Base-by-base conservation (phyloP, 2,329 filamentous ascomycete species). In the Raffaelea deltoideospora region DNA sequence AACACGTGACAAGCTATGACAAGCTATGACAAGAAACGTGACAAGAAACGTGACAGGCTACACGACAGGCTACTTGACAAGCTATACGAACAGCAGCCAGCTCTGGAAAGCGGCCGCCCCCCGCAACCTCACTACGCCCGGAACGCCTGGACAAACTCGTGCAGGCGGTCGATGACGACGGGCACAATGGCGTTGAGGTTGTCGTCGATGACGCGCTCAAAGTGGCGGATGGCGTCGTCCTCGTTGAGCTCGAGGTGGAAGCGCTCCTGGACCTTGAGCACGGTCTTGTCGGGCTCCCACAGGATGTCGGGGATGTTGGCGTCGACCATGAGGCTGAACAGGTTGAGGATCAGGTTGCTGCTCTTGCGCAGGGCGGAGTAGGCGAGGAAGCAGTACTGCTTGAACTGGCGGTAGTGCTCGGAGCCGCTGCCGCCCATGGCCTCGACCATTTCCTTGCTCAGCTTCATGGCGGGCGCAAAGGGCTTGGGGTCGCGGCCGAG, bases 401-500 rank as follows among this genome's bases (percentile, higher is more conserved):
- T 90, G 60, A 98, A 98, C 37, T 80, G 73, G 31, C 78, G 67
- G 56, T 94, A 98, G 43, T 92, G 79, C 18, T 82, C 73, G 4
- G 81, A 85, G 24, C 71, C 69, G 8, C 77, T 69, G 11, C 90
- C 90, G 29, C 92, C 92, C 85, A 98, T 95, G 43, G 87, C 90
- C 50, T 98, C 90, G 4, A 96, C 84, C 90, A 98, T 98, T 53
- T 98, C 88, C 48, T 87, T 88, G 52, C 81, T 88, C 9, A 98
- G 73, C 57, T 98, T 98, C 79, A 98, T 94, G 36, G 88, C 76
- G 0, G 90, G 90, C 0, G 90, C 88, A 52, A 98, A 96, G 0
- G 90, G 90, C 53, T 98, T 98, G 0, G 90, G 90, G 48, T 98
- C 90, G 29, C 90, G 82, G 15, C 90, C 90, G 2, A 98, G 78